Conservation (phyloP, 2,329 filamentous ascomycete species). For the Juglanconis juglandina region DNA sequence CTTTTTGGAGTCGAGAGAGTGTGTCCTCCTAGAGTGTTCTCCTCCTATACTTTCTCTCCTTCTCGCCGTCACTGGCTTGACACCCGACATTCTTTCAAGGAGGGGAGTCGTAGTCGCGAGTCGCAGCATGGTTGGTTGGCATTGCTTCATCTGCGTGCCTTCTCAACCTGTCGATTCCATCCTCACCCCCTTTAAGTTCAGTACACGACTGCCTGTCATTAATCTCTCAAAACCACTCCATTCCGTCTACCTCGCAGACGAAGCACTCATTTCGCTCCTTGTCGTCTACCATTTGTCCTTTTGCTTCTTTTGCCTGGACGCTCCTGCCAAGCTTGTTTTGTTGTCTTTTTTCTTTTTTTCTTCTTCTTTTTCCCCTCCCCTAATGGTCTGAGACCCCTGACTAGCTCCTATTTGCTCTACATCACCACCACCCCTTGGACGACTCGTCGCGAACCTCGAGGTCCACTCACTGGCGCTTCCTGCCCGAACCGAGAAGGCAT, state of each 20-base stretch:
- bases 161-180: slow-evolving; percentile 18
- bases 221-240: slow-evolving; percentile 10
- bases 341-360: slow-evolving; percentile 12
- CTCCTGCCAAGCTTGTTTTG: not conserved
- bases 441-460: not conserved
- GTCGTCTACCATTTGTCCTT: slow-evolving; percentile 19
- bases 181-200: slow-evolving; percentile 12
- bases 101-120: not conserved
- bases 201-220: slow-evolving; percentile 13
- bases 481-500: slow-evolving; percentile 2
- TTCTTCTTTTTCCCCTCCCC: not conserved
- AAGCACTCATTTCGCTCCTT: slow-evolving; percentile 14
- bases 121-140: slow-evolving; percentile 7
- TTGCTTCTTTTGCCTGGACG: slow-evolving; percentile 1
- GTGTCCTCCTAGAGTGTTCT: not conserved
- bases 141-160: slow-evolving; percentile 14
- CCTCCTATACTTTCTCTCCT: not conserved
- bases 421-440: not conserved
- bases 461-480: not conserved
- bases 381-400: slow-evolving; percentile 9
- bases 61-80: not conserved
- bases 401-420: slow-evolving; percentile 6
- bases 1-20: not conserved
- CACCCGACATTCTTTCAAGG: slow-evolving; percentile 8
- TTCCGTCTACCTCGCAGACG: slow-evolving; percentile 18